phyloP scores from a whole-genome alignment of 2,329 filamentous ascomycete genomes.

The Alternaria novae-zelandiae region DNA sequence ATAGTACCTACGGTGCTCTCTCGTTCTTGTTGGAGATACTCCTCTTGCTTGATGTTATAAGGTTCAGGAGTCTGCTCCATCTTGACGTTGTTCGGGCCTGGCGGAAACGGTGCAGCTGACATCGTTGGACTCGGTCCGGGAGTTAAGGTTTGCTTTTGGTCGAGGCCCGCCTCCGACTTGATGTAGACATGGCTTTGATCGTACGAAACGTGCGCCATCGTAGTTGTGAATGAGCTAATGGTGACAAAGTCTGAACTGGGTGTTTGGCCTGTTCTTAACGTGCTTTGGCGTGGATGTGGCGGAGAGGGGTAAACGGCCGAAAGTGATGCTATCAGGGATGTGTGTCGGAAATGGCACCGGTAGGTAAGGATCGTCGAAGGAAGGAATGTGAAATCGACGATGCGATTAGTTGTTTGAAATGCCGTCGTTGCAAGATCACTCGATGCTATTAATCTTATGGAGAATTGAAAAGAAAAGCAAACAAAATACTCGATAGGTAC shows the following conservation, averaged over 20 bases:
- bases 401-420: neutral
- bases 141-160: neutral
- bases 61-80: neutral
- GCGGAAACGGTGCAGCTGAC: neutral
- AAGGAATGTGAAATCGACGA: neutral
- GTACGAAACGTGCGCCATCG: neutral
- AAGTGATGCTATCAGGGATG: neutral
- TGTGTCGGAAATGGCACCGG: neutral
- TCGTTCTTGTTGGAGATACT: neutral
- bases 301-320: neutral
- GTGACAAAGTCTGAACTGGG: neutral
- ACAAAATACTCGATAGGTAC: neutral
- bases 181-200: neutral
- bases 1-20: neutral
- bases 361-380: neutral
- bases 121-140: neutral
- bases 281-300: neutral
- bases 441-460: neutral
- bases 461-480: neutral
- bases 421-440: neutral
- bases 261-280: neutral
- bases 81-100: neutral
- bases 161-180: neutral
- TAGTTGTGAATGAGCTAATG: neutral
- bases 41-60: neutral